Conservation (phyloP, 1,139 yeast species). For the Hansenula lynferdii region DNA sequence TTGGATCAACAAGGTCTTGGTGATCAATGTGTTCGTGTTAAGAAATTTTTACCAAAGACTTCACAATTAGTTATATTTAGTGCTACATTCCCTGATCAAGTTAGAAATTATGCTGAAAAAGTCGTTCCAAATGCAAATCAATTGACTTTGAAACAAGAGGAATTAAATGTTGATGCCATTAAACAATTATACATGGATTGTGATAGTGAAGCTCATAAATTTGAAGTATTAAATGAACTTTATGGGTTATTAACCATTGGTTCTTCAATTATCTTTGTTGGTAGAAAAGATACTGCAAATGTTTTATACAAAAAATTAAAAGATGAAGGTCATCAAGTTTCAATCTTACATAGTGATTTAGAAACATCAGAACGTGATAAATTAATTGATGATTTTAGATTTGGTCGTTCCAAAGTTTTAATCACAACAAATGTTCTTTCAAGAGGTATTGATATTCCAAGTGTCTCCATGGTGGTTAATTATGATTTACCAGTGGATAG, state of each 20-base stretch:
- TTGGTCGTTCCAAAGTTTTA: constrained; percentile 87
- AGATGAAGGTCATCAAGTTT: constrained; percentile 82
- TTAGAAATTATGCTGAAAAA: constrained; percentile 72
- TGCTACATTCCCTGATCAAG: constrained; percentile 92
- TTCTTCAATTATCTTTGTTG: constrained; percentile 89
- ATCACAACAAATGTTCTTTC: constrained; percentile 95
- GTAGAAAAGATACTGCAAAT: constrained; percentile 76
- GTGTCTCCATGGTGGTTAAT: constrained; percentile 96
- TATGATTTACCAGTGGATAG: constrained; percentile 85
- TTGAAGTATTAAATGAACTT: constrained; percentile 72
- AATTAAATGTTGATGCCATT: constrained; percentile 89
- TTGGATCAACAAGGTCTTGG: constrained; percentile 87
- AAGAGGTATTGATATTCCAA: constrained; percentile 96
- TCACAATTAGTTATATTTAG: constrained; percentile 83
- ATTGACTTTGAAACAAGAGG: constrained; percentile 85
- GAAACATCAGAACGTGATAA: constrained; percentile 75
- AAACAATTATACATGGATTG: constrained; percentile 98
- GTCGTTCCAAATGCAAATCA: constrained; percentile 92
- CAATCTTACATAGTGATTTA: constrained; percentile 80
- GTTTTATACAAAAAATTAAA: constrained; percentile 64
- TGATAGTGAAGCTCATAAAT: constrained; percentile 66
- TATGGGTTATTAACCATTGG: constrained; percentile 93
- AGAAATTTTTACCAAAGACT: constrained; percentile 59
- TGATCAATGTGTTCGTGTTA: constrained; percentile 82
- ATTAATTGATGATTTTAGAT: constrained; percentile 90